Percentiles rank a stretch among this genome's conserved stretches.
These are phyloP conservation scores for Colletotrichum sidae DNA, from an alignment of 2,329 filamentous ascomycete species.

Conservation along the genomic window DNA sequence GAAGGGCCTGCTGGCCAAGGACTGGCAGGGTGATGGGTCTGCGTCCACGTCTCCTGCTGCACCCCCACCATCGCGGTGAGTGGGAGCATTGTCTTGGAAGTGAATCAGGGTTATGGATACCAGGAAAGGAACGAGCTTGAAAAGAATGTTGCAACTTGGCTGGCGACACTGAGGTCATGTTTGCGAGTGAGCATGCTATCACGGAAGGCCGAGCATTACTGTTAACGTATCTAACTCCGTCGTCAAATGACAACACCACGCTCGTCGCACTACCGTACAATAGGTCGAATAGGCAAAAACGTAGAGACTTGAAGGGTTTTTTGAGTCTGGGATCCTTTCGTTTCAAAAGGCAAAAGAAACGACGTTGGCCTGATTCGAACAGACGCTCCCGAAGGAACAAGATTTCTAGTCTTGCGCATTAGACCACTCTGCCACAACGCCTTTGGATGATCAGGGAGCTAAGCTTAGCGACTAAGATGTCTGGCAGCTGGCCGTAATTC, in stretches of 20 bases:
- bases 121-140: too few relatives aligned
- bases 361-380: slow-evolving; percentile 1
- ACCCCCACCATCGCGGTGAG: background rate
- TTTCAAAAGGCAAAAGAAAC: background rate
- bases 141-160: too few relatives aligned
- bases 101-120: background rate
- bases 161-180: too few relatives aligned
- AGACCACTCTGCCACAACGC: slow-evolving; percentile 1
- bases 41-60: background rate
- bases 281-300: background rate
- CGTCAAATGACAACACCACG: too few relatives aligned
- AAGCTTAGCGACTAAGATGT: too few relatives aligned
- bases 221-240: too few relatives aligned
- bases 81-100: background rate
- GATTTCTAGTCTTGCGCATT: slow-evolving; percentile 3
- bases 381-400: slow-evolving; percentile 3
- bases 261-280: background rate
- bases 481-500: too few relatives aligned
- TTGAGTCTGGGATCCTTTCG: rapidly evolving
- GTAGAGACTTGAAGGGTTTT: background rate
- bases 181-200: too few relatives aligned
- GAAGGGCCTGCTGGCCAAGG: slow-evolving; percentile 10
- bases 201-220: too few relatives aligned
- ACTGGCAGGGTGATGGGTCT: slow-evolving; percentile 14
- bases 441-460: background rate